A percentile compares a stretch with the other conserved stretches of the same genome.
phyloP scores from a whole-genome alignment of 1,284 basidiomycete genomes.

The Schizophyllum amplum region DNA sequence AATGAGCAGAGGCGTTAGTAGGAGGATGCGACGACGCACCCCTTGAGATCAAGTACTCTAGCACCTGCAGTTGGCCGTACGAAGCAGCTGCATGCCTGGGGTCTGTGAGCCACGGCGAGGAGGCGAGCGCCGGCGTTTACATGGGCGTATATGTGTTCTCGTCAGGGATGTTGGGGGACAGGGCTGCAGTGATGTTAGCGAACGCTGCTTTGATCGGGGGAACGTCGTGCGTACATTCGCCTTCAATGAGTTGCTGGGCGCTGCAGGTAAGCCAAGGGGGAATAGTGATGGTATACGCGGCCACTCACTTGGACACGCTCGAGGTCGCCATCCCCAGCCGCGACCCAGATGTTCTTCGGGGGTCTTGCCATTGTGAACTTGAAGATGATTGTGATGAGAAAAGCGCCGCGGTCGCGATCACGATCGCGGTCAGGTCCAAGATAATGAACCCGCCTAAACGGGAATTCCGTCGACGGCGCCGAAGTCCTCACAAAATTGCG shows the following conservation, averaged over 20 bases:
- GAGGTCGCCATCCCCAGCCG: constrained; percentile 80
- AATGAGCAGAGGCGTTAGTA: constrained; percentile 6
- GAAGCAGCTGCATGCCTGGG: constrained; percentile 89
- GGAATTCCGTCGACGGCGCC: not conserved
- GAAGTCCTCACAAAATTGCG: not conserved
- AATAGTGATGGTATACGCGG: constrained; percentile 1
- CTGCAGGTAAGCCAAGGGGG: constrained; percentile 9
- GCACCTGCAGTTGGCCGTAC: constrained; percentile 71
- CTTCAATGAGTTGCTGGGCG: constrained; percentile 49
- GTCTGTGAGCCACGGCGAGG: not conserved
- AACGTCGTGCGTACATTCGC: constrained; percentile 34
- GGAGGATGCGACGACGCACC: constrained; percentile 31
- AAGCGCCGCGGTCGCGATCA: constrained; percentile 16
- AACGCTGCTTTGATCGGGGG: constrained; percentile 13
- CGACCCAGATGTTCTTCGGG: constrained; percentile 83
- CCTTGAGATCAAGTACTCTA: constrained; percentile 71
- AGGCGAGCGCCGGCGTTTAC: constrained; percentile 26
- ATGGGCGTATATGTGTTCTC: constrained; percentile 83
- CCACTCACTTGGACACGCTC: constrained; percentile 34
- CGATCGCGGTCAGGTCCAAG: not conserved
- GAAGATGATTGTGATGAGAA: not conserved
- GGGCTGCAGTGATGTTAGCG: constrained; percentile 35
- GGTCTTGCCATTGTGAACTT: constrained; percentile 6
- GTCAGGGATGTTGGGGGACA: constrained; percentile 74
- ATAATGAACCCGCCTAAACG: constrained; percentile 1